phyloP scores from a whole-genome alignment of 2,329 filamentous ascomycete genomes.

The Aspergillus intermedius region DNA sequence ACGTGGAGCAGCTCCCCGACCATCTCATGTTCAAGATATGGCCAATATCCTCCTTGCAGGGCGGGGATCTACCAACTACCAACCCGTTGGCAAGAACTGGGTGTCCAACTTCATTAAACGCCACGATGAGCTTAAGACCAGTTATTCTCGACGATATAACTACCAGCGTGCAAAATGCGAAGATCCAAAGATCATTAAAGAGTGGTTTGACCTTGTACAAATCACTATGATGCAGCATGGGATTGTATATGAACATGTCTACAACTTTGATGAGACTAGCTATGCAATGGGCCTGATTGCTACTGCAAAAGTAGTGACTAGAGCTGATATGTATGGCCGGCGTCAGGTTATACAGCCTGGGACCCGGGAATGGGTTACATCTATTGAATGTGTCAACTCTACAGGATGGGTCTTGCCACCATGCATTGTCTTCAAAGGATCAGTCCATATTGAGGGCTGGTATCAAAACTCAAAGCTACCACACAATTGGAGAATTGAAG shows the following conservation, averaged over 20 bases:
- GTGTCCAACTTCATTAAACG: not conserved
- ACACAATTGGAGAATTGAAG: conserved; percentile 2
- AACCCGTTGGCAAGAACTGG: conserved; percentile 1
- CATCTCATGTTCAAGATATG: not conserved
- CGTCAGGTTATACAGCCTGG: conserved; percentile 7
- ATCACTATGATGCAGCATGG: conserved; percentile 3
- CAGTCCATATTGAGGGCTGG: conserved; percentile 5
- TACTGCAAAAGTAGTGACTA: conserved; percentile 5
- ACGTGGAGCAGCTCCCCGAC: not conserved
- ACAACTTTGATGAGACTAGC: conserved; percentile 4
- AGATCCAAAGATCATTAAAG: not conserved
- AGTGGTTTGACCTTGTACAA: conserved; percentile 6
- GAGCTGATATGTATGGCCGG: conserved; percentile 1
- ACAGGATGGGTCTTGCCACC: not conserved
- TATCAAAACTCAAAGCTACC: conserved; percentile 4
- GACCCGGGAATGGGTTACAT: conserved; percentile 2
- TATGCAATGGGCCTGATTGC: conserved; percentile 1
- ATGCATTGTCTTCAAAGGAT: conserved; percentile 7
- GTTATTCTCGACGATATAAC: not conserved
- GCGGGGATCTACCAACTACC: not conserved
- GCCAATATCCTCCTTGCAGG: conserved; percentile 1
- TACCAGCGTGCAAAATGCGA: not conserved
- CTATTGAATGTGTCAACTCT: not conserved
- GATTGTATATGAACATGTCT: conserved; percentile 6
- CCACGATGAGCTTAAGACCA: not conserved